Percentiles rank a stretch among this genome's conserved stretches.
phyloP scores from a whole-genome alignment of 331 rosid species.

The Pyracantha coccinea region DNA sequence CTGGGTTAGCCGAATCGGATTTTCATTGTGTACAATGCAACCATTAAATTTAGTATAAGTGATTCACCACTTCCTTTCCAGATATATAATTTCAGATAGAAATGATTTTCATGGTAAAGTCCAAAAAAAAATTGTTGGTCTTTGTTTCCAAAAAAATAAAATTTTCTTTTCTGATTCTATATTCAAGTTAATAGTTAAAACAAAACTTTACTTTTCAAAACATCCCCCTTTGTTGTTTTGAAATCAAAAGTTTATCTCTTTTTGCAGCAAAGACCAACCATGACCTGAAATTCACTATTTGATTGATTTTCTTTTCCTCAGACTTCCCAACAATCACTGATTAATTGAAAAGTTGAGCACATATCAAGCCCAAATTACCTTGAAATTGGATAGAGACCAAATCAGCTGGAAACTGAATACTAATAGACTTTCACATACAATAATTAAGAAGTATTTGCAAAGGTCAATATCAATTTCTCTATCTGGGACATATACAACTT shows the following conservation, averaged over 20 bases:
- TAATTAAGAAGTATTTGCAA: not conserved
- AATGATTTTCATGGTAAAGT: not conserved
- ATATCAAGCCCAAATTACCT: not conserved
- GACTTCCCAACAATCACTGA: not conserved
- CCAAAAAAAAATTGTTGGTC: not conserved
- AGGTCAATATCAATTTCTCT: not conserved
- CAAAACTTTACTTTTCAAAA: not conserved
- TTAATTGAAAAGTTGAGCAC: not conserved
- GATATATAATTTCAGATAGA: not conserved
- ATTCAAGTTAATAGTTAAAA: not conserved
- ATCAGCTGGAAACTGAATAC: not conserved
- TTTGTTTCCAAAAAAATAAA: not conserved
- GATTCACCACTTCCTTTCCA: not conserved
- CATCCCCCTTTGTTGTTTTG: not conserved
- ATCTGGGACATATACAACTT: not conserved
- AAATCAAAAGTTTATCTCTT: not conserved
- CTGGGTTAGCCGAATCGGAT: not conserved
- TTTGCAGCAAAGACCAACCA: not conserved
- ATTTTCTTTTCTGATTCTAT: not conserved
- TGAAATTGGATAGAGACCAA: not conserved
- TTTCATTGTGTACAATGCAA: not conserved
- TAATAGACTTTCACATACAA: not conserved
- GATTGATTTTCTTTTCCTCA: not conserved
- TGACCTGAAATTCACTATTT: not conserved
- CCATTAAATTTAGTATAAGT: not conserved